Conservation (phyloP, 1,284 basidiomycete species). For the Schizophyllum amplum region DNA sequence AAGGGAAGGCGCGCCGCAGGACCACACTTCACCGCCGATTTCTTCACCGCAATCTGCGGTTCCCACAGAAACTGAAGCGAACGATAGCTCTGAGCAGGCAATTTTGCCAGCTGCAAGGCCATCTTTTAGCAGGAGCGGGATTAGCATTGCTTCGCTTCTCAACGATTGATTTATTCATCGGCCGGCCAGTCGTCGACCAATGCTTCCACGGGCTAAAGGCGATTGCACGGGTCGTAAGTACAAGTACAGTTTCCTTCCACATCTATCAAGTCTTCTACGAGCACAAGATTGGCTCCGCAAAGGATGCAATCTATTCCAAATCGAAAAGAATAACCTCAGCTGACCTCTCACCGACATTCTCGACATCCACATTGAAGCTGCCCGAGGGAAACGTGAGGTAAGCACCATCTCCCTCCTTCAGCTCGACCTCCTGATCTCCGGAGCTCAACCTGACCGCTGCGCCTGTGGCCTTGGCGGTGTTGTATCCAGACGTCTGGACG, state of each 20-base stretch:
- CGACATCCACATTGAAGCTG: constrained; percentile 31
- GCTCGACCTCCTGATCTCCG: constrained; percentile 25
- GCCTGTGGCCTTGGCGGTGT: constrained; percentile 41
- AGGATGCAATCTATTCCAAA: constrained; percentile 31
- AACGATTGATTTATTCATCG: background rate
- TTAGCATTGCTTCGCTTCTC: background rate
- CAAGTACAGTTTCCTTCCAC: too few relatives aligned
- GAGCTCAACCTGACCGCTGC: constrained; percentile 39
- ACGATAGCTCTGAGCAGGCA: too few relatives aligned
- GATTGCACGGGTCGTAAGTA: too few relatives aligned
- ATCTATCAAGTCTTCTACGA: too few relatives aligned
- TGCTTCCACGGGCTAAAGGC: too few relatives aligned
- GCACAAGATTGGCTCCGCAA: too few relatives aligned
- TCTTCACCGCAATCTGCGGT: too few relatives aligned
- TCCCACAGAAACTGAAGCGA: too few relatives aligned
- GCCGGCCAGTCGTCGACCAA: too few relatives aligned
- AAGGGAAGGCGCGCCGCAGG: too few relatives aligned
- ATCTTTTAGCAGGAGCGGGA: background rate
- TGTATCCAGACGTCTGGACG: constrained; percentile 73
- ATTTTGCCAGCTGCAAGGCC: too few relatives aligned
- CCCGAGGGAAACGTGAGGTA: constrained; percentile 40
- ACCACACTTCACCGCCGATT: too few relatives aligned
- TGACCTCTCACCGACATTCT: constrained; percentile 44
- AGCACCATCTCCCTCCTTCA: constrained; percentile 62
- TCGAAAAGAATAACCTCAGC: constrained; percentile 64